Evolutionary conservation across 306 rosid genomes (phyloP), one percentile per base, ranked within the genome.

Genomic region (Lotus japonicus): DNA sequence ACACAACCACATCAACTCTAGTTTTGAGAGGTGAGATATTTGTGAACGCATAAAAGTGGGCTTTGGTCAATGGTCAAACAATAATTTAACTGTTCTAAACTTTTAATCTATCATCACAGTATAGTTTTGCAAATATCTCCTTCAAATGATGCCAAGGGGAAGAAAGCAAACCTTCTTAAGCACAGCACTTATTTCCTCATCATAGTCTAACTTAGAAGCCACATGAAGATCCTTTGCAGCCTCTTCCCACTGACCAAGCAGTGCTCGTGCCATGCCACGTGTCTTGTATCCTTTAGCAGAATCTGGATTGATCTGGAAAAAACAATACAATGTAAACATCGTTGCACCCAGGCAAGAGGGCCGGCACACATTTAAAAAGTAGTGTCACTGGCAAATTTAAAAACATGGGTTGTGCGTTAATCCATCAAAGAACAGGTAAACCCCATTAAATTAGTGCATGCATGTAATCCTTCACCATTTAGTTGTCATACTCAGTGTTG

Each of bases 221-320:
- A 86, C 71, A 15, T 91, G 97, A 73, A 91, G 97, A 82, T 91
- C 97, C 82, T 91, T 88, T 9, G 91, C 97, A 48, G 97, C 88
- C 64, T 86, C 92, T 70, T 85, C 91, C 97, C 97, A 91, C 15
- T 82, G 89, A 55, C 97, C 97, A 44, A 91, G 89, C 96, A 91
- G 68, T 44, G 97, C 61, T 10, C 72, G 82, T 14, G 97, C 97
- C 4, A 91, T 78, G 58, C 97, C 97, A 23, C 97, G 96, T 7
- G 97, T 76, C 81, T 91, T 91, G 80, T 91, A 84, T 42, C 97
- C 97, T 83, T 88, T 91, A 17, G 97, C 97, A 51, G 97, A 91
- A 82, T 91, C 97, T 0, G 97, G 97, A 80, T 91, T 91, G 58
- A 91, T 91, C 96, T 91, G 84, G 33, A 61, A 44, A 10, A 77